Evolutionary conservation across 169 alveolate genomes (phyloP).

Genomic region (Amoebophrya sp.): DNA sequence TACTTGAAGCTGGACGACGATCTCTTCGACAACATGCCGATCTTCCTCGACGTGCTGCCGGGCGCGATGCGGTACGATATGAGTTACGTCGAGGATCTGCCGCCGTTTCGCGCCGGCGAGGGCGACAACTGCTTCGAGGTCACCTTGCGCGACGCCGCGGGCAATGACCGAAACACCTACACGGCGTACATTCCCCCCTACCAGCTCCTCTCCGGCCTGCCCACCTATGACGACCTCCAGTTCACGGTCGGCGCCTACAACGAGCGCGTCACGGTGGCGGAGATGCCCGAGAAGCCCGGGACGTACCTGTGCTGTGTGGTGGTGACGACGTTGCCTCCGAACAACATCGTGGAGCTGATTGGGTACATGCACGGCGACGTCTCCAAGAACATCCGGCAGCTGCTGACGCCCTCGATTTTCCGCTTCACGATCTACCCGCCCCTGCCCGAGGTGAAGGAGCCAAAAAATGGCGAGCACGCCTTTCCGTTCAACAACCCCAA

Average conservation of each 20-base stretch:
- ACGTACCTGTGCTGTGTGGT: neutral
- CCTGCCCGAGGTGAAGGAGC: neutral
- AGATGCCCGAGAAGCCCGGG: neutral
- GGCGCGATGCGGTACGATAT: neutral
- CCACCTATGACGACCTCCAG: neutral
- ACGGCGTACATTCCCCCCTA: neutral
- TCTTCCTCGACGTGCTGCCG: neutral
- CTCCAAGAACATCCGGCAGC: slow-evolving; percentile 5
- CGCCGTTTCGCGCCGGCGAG: slow-evolving; percentile 21
- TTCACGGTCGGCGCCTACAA: neutral
- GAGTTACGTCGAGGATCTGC: neutral
- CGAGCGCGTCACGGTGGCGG: neutral
- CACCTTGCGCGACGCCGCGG: neutral
- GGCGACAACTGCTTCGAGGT: slow-evolving; percentile 22
- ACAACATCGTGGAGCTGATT: neutral
- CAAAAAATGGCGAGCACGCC: neutral
- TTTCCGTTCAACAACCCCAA: neutral
- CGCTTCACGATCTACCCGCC: slow-evolving; percentile 16
- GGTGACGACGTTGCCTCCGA: neutral
- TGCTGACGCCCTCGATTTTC: neutral
- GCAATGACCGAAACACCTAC: neutral
- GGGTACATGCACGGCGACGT: slow-evolving; percentile 11
- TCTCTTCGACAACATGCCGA: neutral
- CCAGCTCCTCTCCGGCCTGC: neutral
- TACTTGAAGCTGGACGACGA: neutral